phyloP scores from a whole-genome alignment of 2,329 filamentous ascomycete species.

The Aureobasidium namibiae region DNA sequence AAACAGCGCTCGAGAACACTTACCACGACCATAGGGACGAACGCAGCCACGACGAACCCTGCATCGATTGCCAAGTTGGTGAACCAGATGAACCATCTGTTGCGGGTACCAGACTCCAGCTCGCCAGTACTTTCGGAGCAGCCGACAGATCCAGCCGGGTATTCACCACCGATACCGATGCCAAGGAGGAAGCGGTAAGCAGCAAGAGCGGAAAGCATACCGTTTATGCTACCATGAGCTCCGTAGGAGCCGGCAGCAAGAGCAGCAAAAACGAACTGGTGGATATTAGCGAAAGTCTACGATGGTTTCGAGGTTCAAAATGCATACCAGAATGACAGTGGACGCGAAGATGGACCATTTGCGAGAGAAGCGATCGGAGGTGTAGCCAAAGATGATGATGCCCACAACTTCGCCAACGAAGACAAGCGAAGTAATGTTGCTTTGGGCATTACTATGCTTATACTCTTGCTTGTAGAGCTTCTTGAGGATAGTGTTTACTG shows the following conservation, averaged over 20 bases:
- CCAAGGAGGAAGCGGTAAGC: constrained; percentile 77
- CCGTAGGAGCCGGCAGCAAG: constrained; percentile 68
- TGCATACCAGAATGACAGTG: constrained; percentile 50
- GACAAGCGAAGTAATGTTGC: constrained; percentile 68
- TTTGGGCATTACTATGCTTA: constrained; percentile 54
- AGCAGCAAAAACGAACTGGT: constrained; percentile 59
- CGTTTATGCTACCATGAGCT: constrained; percentile 50
- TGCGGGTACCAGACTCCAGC: constrained; percentile 67
- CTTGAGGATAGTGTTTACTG: constrained; percentile 65
- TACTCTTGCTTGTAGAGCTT: constrained; percentile 60
- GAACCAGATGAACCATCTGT: constrained; percentile 74
- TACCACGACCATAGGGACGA: constrained; percentile 60
- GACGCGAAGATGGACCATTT: constrained; percentile 17
- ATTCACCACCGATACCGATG: constrained; percentile 51
- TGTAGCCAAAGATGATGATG: constrained; percentile 46
- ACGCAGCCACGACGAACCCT: constrained; percentile 72
- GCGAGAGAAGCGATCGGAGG: constrained; percentile 25
- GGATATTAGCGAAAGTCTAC: constrained; percentile 33
- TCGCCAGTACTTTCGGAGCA: constrained; percentile 79
- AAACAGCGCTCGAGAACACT: too few species aligned
- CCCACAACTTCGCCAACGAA: constrained; percentile 82
- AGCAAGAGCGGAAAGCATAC: constrained; percentile 69
- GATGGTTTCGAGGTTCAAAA: too few species aligned
- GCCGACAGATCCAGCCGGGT: constrained; percentile 74
- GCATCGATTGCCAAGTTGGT: constrained; percentile 82